Base-by-base conservation (phyloP, 2,329 filamentous ascomycete genomes). In the Diplodia corticola region DNA sequence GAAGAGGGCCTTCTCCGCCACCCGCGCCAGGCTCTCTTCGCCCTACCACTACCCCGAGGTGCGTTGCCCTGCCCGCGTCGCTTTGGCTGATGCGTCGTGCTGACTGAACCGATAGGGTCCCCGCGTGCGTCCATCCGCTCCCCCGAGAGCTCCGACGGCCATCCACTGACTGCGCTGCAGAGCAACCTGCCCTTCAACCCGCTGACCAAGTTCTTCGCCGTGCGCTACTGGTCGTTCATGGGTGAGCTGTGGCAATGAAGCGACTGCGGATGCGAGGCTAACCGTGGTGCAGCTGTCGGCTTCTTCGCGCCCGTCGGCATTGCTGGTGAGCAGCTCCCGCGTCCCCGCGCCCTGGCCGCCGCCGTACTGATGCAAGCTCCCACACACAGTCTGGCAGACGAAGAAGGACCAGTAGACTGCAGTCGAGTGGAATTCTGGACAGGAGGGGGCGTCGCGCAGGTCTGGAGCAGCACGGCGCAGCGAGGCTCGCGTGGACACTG, bases 1-100 rank as follows among this genome's bases (percentile, higher is more conserved):
- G 86, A 92, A 93, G 84, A 93, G 95, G 81, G 92, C 90, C 83
- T 97, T 99, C 90, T 90, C 93, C 81, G 88, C 92, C 77, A 96
- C 94, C 79, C 91, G 92, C 77, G 82, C 90, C 79, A 92, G 91
- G 80, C 83, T 96, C 79, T 87, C 85, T 75, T 96, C 92, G 79
- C 93, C 93, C 70, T 97, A 96, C 89, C 95, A 99, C 86, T 99
- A 99, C 85, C 90, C 94, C 74, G 94, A 98, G 85, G 95, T 65
- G 37, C 35, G 61, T 22, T n/a, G 12, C 5, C 30, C 30, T 12
- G 12, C 28, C 10, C 17, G 44, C 10, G 9, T 24, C 7, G 3
- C 6, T 30, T 44, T 5, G 30, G 13, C 30, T 40, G 33, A 59
- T 33, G 30, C 2, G 0, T 24, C 15, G 15, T 44, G 28, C 63